Conservation (phyloP, 768 basidiomycete genomes). For the Phaeotremella fagi region DNA sequence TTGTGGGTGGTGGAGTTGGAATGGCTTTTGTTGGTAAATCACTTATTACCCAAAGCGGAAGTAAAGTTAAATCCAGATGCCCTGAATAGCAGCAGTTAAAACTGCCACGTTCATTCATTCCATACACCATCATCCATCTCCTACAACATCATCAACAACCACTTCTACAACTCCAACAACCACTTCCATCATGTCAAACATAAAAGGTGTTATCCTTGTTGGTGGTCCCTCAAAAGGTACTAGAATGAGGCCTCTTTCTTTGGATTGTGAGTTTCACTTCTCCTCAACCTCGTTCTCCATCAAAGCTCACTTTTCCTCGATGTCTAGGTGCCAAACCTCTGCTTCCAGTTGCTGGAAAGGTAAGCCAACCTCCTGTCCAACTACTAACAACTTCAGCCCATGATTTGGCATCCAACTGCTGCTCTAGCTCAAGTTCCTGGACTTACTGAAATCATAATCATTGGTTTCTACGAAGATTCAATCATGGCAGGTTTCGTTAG, state of each 20-base stretch:
- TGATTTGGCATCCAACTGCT: constrained; percentile 52
- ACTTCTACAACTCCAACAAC: neutral
- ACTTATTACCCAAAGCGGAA: neutral
- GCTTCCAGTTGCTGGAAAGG: constrained; percentile 51
- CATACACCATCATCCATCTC: neutral
- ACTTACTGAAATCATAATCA: constrained; percentile 49
- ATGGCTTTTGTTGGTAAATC: neutral
- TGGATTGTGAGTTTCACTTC: constrained; percentile 35
- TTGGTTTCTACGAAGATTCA: constrained; percentile 51
- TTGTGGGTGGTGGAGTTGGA: neutral
- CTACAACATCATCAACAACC: neutral
- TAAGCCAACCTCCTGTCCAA: constrained; percentile 7
- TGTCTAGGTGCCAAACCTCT: constrained; percentile 52
- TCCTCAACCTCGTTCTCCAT: too few species aligned
- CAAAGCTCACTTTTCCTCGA: too few species aligned
- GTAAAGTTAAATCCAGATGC: neutral
- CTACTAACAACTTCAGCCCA: constrained; percentile 31
- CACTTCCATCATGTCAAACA: constrained; percentile 26
- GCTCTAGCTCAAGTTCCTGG: constrained; percentile 49
- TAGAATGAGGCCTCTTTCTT: constrained; percentile 44
- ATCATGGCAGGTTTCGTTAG: constrained; percentile 50
- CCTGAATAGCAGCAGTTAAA: too few species aligned
- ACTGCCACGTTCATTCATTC: neutral
- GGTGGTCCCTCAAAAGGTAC: constrained; percentile 50
- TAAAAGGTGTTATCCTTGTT: constrained; percentile 49